These are phyloP conservation scores for Linanthus parryae DNA, from an alignment of 148 eudicot genomes.

Conservation along the genomic window DNA sequence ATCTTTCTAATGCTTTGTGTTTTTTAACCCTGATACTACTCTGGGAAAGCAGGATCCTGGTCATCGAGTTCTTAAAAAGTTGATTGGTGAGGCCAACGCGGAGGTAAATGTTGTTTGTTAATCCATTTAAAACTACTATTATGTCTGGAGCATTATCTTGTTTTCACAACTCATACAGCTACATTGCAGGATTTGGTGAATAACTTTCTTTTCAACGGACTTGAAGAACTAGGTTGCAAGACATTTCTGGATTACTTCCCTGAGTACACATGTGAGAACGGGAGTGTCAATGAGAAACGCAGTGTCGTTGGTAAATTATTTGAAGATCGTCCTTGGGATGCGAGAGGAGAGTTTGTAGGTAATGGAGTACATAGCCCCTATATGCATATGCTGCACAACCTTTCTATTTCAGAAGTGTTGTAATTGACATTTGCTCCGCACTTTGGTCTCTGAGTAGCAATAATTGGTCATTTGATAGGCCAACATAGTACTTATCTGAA, in stretches of 20 bases:
- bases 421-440: no score
- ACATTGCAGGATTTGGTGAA: constrained; percentile 54
- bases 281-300: constrained; percentile 61
- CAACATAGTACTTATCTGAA: no score
- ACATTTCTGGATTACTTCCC: constrained; percentile 88
- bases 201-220: constrained; percentile 71
- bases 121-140: no score
- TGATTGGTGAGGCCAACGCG: constrained; percentile 64
- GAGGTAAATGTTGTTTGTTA: constrained; percentile 35
- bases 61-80: constrained; percentile 54
- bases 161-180: not conserved
- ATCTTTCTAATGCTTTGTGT: not conserved
- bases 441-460: no score
- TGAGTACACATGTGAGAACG: constrained; percentile 68
- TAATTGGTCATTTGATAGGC: no score
- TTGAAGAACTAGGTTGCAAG: constrained; percentile 60
- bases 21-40: no score
- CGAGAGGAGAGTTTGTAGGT: constrained; percentile 53
- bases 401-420: no score
- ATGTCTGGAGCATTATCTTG: no score
- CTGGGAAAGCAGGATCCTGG: constrained; percentile 91
- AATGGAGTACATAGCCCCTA: constrained; percentile 10
- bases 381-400: no score
- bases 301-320: constrained; percentile 86
- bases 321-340: constrained; percentile 78